Evolutionary conservation across 768 basidiomycete species (phyloP).

Genomic region (Galerina marginata): DNA sequence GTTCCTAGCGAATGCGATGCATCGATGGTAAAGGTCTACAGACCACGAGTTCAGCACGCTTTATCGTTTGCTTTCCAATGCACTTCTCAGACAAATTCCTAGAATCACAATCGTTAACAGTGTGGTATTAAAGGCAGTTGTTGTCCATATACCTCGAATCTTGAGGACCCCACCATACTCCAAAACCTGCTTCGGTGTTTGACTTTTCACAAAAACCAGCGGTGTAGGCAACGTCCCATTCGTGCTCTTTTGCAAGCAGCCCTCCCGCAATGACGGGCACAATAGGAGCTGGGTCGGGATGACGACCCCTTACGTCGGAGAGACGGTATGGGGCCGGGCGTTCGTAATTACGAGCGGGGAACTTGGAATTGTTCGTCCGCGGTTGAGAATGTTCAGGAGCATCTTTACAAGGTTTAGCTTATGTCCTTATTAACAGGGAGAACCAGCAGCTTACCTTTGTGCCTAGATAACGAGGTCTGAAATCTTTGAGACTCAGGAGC

Average conservation of each 20-base stretch:
- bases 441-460: too few species aligned
- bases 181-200: not conserved
- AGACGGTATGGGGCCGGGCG: too few species aligned
- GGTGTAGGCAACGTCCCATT: not conserved
- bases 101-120: not conserved
- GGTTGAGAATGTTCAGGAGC: too few species aligned
- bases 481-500: too few species aligned
- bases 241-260: not conserved
- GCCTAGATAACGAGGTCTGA: too few species aligned
- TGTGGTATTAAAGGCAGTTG: not conserved
- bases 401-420: too few species aligned
- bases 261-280: too few species aligned
- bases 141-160: not conserved
- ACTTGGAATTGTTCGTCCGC: too few species aligned
- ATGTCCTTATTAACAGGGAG: too few species aligned
- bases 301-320: too few species aligned
- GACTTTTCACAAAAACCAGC: not conserved
- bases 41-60: constrained; percentile 85
- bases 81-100: constrained; percentile 86
- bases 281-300: too few species aligned
- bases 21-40: constrained; percentile 23
- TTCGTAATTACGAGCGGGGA: too few species aligned
- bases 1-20: not conserved
- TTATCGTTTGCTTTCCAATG: constrained; percentile 82
- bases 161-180: constrained; percentile 2